A percentile compares a stretch with the other conserved stretches of the same genome.
phyloP scores from a whole-genome alignment of 108 stramenopile genomes.

The Cylindrotheca fusiformis region DNA sequence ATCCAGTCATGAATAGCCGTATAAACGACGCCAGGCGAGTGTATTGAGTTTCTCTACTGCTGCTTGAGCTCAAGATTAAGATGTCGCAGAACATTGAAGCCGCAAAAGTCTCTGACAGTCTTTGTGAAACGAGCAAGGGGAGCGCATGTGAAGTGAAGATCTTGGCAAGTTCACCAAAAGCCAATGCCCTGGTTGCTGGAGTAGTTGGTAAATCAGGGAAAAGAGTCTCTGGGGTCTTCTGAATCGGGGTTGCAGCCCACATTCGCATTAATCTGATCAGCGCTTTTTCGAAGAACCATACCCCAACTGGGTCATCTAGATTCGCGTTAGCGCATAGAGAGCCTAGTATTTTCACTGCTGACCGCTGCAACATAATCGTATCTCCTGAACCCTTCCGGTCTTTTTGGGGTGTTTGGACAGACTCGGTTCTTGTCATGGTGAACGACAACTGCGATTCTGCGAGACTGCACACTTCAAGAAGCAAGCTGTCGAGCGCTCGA shows the following conservation, averaged over 20 bases:
- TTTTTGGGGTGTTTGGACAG: constrained; percentile 3
- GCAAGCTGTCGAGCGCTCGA: constrained; percentile 23
- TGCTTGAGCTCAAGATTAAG: constrained; percentile 3
- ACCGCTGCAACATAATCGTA: constrained; percentile 10
- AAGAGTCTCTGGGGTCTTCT: constrained; percentile 1
- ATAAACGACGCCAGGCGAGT: constrained; percentile 9
- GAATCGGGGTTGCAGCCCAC: constrained; percentile 19
- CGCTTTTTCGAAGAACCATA: constrained; percentile 28
- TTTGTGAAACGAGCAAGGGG: neutral
- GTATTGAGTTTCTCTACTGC: constrained; percentile 13
- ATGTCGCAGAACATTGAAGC: constrained; percentile 14
- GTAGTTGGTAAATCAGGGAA: constrained; percentile 6
- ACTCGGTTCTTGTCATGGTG: constrained; percentile 14
- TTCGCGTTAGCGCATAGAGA: constrained; percentile 31
- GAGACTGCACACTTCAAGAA: constrained; percentile 21
- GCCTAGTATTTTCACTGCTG: constrained; percentile 19
- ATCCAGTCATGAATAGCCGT: neutral
- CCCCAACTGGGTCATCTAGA: constrained; percentile 10
- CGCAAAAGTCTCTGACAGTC: constrained; percentile 5
- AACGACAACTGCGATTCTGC: constrained; percentile 37
- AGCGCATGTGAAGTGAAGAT: constrained; percentile 7
- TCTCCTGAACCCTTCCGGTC: neutral
- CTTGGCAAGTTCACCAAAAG: constrained; percentile 17
- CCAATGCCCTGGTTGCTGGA: constrained; percentile 14
- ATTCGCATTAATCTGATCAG: constrained; percentile 32